phyloP scores from a whole-genome alignment of 352 stramenopile genomes.

The Phytophthora pini region DNA sequence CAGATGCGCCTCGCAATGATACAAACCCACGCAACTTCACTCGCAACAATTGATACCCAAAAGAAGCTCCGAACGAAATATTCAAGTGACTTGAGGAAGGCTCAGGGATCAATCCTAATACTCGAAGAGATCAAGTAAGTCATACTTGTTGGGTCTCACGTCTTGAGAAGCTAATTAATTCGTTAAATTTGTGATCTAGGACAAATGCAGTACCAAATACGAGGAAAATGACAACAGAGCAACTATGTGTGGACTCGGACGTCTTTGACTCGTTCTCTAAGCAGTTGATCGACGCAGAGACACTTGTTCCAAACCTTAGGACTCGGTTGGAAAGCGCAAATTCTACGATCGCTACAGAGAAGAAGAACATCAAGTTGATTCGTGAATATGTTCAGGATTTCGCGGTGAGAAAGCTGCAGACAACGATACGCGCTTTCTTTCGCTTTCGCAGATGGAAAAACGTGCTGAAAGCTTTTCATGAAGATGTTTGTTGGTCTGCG shows the following conservation, averaged over 20 bases:
- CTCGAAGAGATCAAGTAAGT: conserved; percentile 50
- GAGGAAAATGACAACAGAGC: conserved; percentile 31
- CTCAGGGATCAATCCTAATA: conserved; percentile 49
- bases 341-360: conserved; percentile 44
- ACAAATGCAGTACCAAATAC: not conserved
- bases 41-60: conserved; percentile 43
- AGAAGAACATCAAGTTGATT: conserved; percentile 61
- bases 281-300: conserved; percentile 61
- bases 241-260: conserved; percentile 63
- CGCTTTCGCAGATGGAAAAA: conserved; percentile 49
- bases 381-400: conserved; percentile 50
- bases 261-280: conserved; percentile 73
- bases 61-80: conserved; percentile 56
- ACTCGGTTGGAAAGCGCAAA: conserved; percentile 47
- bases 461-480: conserved; percentile 42
- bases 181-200: conserved; percentile 1
- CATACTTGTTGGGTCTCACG: not conserved
- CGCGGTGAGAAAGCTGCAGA: conserved; percentile 53
- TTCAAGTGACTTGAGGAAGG: conserved; percentile 51
- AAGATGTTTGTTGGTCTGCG: conserved; percentile 47
- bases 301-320: conserved; percentile 54
- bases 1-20: conserved; percentile 65
- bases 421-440: conserved; percentile 41
- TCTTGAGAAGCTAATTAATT: no score
- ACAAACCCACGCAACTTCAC: conserved; percentile 34